A percentile compares a stretch with the other conserved stretches of the same genome.
Evolutionary conservation across 768 basidiomycete species (phyloP).

Genomic region (Rhodotorula taiwanensis): DNA sequence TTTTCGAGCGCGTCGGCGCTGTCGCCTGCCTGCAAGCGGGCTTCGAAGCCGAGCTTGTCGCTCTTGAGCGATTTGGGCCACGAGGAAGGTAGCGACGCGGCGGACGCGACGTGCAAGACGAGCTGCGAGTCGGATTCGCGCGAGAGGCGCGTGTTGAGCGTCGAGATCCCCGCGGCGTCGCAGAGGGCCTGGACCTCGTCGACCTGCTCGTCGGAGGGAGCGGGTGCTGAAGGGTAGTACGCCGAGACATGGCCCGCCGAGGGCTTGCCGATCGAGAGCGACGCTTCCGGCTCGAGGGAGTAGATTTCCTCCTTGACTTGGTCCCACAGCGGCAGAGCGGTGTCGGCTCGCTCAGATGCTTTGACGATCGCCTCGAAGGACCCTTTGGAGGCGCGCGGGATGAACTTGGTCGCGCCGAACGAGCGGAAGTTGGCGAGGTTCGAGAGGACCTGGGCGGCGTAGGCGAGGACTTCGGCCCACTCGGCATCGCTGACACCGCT

Average conservation of each 20-base stretch:
- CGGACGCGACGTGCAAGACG: constrained; percentile 69
- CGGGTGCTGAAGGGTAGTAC: constrained; percentile 67
- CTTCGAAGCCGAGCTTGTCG: constrained; percentile 48
- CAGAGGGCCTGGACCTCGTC: constrained; percentile 65
- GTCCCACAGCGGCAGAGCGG: constrained; percentile 59
- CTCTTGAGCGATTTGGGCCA: constrained; percentile 32
- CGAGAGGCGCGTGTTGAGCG: constrained; percentile 72
- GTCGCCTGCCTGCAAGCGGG: constrained; percentile 71
- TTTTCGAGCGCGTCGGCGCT: constrained; percentile 56
- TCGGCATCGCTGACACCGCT: constrained; percentile 57
- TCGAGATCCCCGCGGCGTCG: constrained; percentile 66
- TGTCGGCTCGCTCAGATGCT: constrained; percentile 56
- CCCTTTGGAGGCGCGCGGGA: constrained; percentile 60
- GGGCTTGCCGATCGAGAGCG: constrained; percentile 72
- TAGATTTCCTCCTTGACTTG: constrained; percentile 74
- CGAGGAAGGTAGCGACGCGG: constrained; percentile 40
- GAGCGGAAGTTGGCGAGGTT: constrained; percentile 58
- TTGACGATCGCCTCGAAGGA: constrained; percentile 61
- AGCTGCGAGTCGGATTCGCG: constrained; percentile 62
- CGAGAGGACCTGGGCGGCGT: constrained; percentile 55
- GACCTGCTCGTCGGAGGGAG: constrained; percentile 69
- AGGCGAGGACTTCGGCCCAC: constrained; percentile 66
- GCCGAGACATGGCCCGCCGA: constrained; percentile 65
- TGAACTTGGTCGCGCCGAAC: constrained; percentile 79
- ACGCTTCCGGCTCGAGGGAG: constrained; percentile 57